Evolutionary conservation across 1,284 basidiomycete species (phyloP).

Genomic region (Trichosporon faecale): DNA sequence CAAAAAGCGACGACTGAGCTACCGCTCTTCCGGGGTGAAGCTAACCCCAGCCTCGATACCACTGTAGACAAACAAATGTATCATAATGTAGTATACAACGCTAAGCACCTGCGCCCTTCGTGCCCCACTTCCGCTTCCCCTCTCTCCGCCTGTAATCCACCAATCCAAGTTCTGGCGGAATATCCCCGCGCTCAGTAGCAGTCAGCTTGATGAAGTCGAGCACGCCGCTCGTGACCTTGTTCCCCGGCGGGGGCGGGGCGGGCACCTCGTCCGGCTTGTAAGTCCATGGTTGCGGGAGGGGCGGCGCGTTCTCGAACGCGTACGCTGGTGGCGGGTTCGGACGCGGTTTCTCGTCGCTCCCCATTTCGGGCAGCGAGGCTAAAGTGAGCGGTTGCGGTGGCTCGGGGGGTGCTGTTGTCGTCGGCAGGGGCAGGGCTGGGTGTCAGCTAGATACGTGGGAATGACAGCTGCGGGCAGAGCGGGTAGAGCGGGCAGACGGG

Average conservation of each 20-base stretch:
- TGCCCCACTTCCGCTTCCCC: slow-evolving; percentile 25
- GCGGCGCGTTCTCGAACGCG: slow-evolving; percentile 40
- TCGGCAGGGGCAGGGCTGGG: slow-evolving; percentile 16
- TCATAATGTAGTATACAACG: not conserved
- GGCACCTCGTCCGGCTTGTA: slow-evolving; percentile 24
- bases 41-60: not conserved
- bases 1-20: too few relatives aligned
- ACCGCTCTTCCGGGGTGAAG: too few relatives aligned
- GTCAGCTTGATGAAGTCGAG: slow-evolving; percentile 50
- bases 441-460: not conserved
- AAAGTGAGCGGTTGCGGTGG: slow-evolving; percentile 13
- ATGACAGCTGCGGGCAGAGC: too few relatives aligned
- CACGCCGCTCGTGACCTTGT: slow-evolving; percentile 36
- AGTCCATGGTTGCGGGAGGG: slow-evolving; percentile 42
- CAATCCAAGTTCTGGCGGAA: slow-evolving; percentile 47
- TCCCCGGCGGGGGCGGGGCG: slow-evolving; percentile 12
- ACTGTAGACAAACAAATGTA: not conserved
- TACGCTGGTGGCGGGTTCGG: slow-evolving; percentile 20
- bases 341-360: slow-evolving; percentile 20
- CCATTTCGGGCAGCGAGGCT: slow-evolving; percentile 13
- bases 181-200: slow-evolving; percentile 43
- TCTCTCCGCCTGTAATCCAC: slow-evolving; percentile 40
- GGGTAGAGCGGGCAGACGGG: too few relatives aligned
- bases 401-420: slow-evolving; percentile 11
- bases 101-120: slow-evolving; percentile 19